Percentiles rank a stretch among this genome's conserved stretches.
Conservation (phyloP, 108 stramenopile species). For the Cyclostephanos invisitatus region DNA sequence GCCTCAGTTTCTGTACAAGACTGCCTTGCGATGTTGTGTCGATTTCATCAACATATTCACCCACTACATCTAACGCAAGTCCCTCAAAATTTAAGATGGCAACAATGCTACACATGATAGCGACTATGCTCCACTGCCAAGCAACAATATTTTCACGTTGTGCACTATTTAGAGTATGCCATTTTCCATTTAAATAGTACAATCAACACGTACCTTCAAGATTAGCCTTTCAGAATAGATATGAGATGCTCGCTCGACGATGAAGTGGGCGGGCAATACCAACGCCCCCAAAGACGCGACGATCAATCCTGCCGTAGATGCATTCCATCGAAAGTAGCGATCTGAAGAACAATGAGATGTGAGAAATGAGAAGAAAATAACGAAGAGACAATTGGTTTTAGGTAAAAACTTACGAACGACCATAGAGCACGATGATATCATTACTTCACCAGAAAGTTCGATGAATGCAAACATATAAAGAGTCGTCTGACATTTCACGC, state of each 20-base stretch:
- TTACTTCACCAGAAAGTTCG: constrained; percentile 58
- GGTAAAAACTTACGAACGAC: constrained; percentile 29
- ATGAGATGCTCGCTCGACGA: constrained; percentile 61
- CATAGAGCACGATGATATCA: constrained; percentile 76
- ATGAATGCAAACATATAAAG: constrained; percentile 66
- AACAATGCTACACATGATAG: constrained; percentile 54
- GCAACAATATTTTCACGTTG: neutral
- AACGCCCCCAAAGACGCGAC: constrained; percentile 50
- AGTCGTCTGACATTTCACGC: constrained; percentile 29
- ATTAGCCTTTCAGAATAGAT: constrained; percentile 70
- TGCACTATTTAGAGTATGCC: neutral
- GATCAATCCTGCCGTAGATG: constrained; percentile 57
- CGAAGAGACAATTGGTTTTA: neutral
- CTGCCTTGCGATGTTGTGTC: neutral
- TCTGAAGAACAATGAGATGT: neutral
- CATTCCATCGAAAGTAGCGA: constrained; percentile 77
- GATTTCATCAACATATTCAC: constrained; percentile 13
- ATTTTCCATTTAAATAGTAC: neutral
- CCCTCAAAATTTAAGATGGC: constrained; percentile 62
- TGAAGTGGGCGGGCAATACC: constrained; percentile 62
- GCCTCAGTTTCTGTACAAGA: constrained; percentile 8
- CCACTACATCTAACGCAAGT: constrained; percentile 31
- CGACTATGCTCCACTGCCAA: constrained; percentile 39
- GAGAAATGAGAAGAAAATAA: neutral
- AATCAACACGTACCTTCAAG: constrained; percentile 40